Base-by-base conservation (phyloP, 2,329 filamentous ascomycete genomes). In the Phoma herbarum region DNA sequence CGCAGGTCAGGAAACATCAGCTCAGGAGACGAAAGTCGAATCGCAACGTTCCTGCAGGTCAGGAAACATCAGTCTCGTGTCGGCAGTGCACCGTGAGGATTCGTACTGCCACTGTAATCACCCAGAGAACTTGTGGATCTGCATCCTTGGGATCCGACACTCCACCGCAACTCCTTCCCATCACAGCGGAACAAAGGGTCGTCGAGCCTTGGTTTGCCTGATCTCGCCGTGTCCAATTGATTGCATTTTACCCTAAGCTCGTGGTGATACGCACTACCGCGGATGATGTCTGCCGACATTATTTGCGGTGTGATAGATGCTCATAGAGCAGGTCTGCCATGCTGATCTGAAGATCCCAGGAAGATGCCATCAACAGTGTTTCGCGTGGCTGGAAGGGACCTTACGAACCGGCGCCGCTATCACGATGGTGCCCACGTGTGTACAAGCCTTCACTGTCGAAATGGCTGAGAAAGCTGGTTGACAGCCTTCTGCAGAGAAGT, bases 51-150 rank as follows among this genome's bases (percentile, higher is more conserved):
- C 39, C 39, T 53, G 55, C 33, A 33, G 23, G 31, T 18, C 18
- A 48, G 43, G 45, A 51, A 53, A 50, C 45, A 35, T 31, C 41
- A 35, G 54, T 45, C 56, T 59, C 41, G 51, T 59, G 50, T 59
- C 35, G 33, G 41, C 28, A 43, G 20, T 49, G 18, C 22, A 39
- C 45, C 31, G 44, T 23, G 41, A 43, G 41, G 41, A 43, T 43
- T 26, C 10, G 41, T 45, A 39, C 29, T 58, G 55, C 46, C 50
- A 53, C 51, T 54, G 51, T 29, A 54, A 53, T 59, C 56, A 54
- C 14, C 31, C 28, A 26, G 31, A 43, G 56, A 59, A 59, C 56
- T 41, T 54, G 50, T 59, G 56, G 56, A 54, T 50, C 50, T 46
- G 41, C 46, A 42, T 35, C 41, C 42, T 51, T 46, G 25, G 16